A percentile compares a stretch with the other conserved stretches of the same genome.
Conservation (phyloP, 176 grass and related monocot species). For the Oropetium thomaeum region DNA sequence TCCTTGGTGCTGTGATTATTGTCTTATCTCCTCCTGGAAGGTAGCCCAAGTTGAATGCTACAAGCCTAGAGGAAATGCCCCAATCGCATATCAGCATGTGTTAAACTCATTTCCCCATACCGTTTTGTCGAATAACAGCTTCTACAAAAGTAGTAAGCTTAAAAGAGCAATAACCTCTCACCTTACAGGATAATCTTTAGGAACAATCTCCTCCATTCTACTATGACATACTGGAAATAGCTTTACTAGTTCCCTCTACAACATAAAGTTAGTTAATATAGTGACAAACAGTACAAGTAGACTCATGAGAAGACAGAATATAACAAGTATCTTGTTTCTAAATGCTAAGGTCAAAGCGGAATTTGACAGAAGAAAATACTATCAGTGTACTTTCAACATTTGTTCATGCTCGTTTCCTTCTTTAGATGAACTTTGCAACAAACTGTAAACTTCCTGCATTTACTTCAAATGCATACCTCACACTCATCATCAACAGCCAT, state of each 20-base stretch:
- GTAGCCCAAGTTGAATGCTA: constrained; percentile 92
- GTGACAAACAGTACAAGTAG: constrained; percentile 4
- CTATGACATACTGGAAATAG: constrained; percentile 76
- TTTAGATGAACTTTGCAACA: constrained; percentile 4
- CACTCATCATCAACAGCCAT: constrained; percentile 38
- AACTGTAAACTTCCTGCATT: not conserved
- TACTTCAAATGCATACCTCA: constrained; percentile 46
- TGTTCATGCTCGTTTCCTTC: not conserved
- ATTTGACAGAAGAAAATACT: not conserved
- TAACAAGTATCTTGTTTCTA: not conserved
- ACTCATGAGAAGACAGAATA: not conserved
- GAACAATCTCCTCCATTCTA: constrained; percentile 81
- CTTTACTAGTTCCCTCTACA: constrained; percentile 60
- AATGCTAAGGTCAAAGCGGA: not conserved
- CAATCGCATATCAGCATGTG: not conserved
- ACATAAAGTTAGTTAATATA: not conserved
- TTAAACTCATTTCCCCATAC: constrained; percentile 18
- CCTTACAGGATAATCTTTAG: constrained; percentile 61
- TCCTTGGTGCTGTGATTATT: constrained; percentile 64
- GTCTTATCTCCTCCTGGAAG: constrained; percentile 87
- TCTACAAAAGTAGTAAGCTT: not conserved
- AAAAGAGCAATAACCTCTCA: constrained; percentile 33
- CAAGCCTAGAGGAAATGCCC: constrained; percentile 51
- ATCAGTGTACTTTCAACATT: not conserved
- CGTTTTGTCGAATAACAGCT: not conserved